Evolutionary conservation across 306 rosid species (phyloP).

Genomic region (Trifolium fragiferum): DNA sequence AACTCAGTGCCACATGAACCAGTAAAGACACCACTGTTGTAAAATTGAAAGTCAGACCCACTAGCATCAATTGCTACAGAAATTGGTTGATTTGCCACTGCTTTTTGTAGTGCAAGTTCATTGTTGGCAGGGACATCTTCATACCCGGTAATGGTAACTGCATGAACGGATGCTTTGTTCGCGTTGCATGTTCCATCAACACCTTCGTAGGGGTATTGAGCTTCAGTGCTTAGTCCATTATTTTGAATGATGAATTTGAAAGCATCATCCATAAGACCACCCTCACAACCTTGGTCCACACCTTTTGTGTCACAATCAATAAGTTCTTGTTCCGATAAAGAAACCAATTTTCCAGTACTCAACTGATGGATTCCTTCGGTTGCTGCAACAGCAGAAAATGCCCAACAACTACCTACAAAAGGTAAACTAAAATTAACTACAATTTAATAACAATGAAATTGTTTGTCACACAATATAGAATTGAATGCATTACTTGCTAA

Average conservation of each 20-base stretch:
- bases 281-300: slow-evolving; percentile 52
- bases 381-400: slow-evolving; percentile 56
- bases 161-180: slow-evolving; percentile 11
- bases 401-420: slow-evolving; percentile 51
- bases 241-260: slow-evolving; percentile 52
- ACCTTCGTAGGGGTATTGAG: slow-evolving; percentile 46
- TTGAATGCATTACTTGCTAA: neutral
- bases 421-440: neutral
- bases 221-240: slow-evolving; percentile 47
- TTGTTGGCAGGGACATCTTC: slow-evolving; percentile 50
- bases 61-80: slow-evolving; percentile 57
- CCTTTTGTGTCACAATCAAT: slow-evolving; percentile 54
- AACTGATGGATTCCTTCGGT: slow-evolving; percentile 48
- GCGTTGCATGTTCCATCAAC: slow-evolving; percentile 42
- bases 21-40: slow-evolving; percentile 52
- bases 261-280: slow-evolving; percentile 52
- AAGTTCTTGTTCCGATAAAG: slow-evolving; percentile 54
- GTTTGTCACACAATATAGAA: neutral
- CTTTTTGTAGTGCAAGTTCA: slow-evolving; percentile 43
- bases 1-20: slow-evolving; percentile 51
- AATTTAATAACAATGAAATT: neutral
- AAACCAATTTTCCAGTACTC: slow-evolving; percentile 38
- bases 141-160: slow-evolving; percentile 38
- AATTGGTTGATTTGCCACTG: slow-evolving; percentile 51
- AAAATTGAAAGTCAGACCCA: slow-evolving; percentile 43